Percentiles rank a stretch among this genome's conserved stretches.
These are phyloP conservation scores for Acanthamoeba healyi DNA, from an alignment of 208 protist genomes.

Conservation along the genomic window DNA sequence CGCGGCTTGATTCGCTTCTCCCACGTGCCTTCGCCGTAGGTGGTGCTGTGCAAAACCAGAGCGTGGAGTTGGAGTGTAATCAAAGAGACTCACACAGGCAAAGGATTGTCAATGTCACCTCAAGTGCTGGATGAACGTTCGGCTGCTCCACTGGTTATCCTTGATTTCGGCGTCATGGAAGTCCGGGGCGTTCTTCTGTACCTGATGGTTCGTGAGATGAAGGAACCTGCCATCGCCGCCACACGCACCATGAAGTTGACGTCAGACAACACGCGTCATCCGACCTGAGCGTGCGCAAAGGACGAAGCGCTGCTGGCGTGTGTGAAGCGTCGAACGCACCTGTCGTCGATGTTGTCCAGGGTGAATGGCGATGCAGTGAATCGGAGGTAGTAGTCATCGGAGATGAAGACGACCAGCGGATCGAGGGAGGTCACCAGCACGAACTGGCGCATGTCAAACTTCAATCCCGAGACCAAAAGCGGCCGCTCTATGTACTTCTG, in stretches of 20 bases:
- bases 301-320: too few species aligned
- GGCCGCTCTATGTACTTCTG: constrained; percentile 76
- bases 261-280: too few species aligned
- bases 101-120: neutral
- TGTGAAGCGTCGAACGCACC: neutral
- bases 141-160: constrained; percentile 77
- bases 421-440: constrained; percentile 80
- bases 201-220: constrained; percentile 82
- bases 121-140: constrained; percentile 61
- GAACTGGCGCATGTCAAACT: constrained; percentile 84
- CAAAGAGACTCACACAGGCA: neutral
- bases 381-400: constrained; percentile 79
- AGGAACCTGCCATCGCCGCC: constrained; percentile 49
- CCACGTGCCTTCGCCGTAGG: constrained; percentile 46
- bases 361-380: constrained; percentile 71
- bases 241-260: too few species aligned
- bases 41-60: neutral
- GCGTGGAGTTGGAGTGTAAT: neutral
- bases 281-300: neutral
- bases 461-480: constrained; percentile 63
- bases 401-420: constrained; percentile 75
- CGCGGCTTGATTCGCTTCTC: constrained; percentile 6
- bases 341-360: constrained; percentile 36
- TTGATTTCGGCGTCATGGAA: constrained; percentile 17
- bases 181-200: constrained; percentile 79